Evolutionary conservation across 129 eudicot species (phyloP), one percentile per base, ranked within the genome.

Genomic region (Flaveria brownii): DNA sequence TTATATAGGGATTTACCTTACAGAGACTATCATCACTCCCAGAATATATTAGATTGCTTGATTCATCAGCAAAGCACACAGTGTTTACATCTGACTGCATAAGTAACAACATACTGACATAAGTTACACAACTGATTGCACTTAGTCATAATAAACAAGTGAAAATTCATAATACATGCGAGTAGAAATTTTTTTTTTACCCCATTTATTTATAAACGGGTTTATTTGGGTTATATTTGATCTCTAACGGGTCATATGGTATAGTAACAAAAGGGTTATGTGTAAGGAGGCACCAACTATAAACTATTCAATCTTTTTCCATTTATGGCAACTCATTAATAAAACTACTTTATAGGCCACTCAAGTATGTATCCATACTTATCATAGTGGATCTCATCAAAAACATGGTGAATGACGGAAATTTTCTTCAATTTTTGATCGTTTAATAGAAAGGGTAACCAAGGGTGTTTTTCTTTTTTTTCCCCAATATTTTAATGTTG

Each of bases 61-160:
- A 85, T 84, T 94, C 99, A 86, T 94, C 99, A 80, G 99, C 99
- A 85, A 94, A 94, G 78, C 97, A 91, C 46, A 89, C 97, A 7
- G 92, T 81, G 67, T 94, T 94, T 70, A 94, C 99, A 84, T 94
- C 99, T 71, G 97, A 62, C 99, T 94, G 93, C 88, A 89, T 59
- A 77, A 11, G 70, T 59, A 76, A 71, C 13, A 56, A 70, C 69
- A 63, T 30, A 30, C 12, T 33, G 23, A 17, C 52, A 51, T 71
- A 33, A 78, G 78, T 61, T 26, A 39, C 55, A 67, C 61, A 69
- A 63, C 2, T 33, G 22, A 63, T 63, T 30, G 46, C 22, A 63
- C 5, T 11, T 10, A 61, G 42, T 63, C 69, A 63, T 30, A 13
- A 30, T 30, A 28, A 63, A 56, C 68, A 7, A 39, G 73, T 49